A percentile compares a stretch with the other conserved stretches of the same genome.
These are phyloP conservation scores for Vickermania ingenoplastis DNA, from an alignment of 208 protist genomes.

Conservation along the genomic window DNA sequence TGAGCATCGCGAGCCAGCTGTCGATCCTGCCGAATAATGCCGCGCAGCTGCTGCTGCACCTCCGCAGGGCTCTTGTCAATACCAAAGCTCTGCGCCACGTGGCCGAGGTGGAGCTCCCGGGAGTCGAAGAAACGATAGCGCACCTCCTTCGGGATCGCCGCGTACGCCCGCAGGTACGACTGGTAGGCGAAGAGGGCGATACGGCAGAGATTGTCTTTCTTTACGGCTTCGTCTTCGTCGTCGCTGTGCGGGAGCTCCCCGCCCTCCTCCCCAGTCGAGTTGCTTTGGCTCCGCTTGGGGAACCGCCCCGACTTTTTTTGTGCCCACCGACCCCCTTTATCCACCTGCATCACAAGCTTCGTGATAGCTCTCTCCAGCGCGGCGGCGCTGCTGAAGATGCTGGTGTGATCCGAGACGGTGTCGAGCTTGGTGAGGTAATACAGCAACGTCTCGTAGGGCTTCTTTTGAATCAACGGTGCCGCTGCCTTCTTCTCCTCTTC, in stretches of 20 bases:
- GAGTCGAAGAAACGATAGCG: slow-evolving; percentile 39
- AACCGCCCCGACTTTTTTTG: slow-evolving; percentile 32
- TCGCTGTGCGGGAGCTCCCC: slow-evolving; percentile 1
- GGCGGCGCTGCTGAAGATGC: slow-evolving; percentile 89
- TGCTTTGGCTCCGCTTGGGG: slow-evolving; percentile 20
- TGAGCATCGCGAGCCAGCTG: slow-evolving; percentile 33
- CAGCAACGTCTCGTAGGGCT: slow-evolving; percentile 73
- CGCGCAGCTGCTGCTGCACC: slow-evolving; percentile 47
- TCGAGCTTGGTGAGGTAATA: slow-evolving; percentile 95
- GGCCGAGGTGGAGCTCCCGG: slow-evolving; percentile 91
- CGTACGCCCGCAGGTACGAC: slow-evolving; percentile 96
- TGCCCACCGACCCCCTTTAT: neutral
- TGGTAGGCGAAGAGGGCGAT: slow-evolving; percentile 96
- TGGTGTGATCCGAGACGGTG: slow-evolving; percentile 89
- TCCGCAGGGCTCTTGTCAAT: slow-evolving; percentile 81
- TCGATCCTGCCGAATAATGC: slow-evolving; percentile 57
- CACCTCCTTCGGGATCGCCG: slow-evolving; percentile 55
- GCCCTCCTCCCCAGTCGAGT: slow-evolving; percentile 16
- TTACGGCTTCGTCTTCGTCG: slow-evolving; percentile 2
- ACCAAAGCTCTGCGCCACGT: slow-evolving; percentile 91
- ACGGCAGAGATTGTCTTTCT: slow-evolving; percentile 82
- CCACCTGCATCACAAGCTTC: slow-evolving; percentile 47
- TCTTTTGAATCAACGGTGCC: slow-evolving; percentile 70
- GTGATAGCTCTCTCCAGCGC: slow-evolving; percentile 89
- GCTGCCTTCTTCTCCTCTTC: slow-evolving; percentile 49